These are phyloP conservation scores for Podospora appendiculata DNA, from an alignment of 495 filamentous ascomycete genomes.

Conservation along the genomic window DNA sequence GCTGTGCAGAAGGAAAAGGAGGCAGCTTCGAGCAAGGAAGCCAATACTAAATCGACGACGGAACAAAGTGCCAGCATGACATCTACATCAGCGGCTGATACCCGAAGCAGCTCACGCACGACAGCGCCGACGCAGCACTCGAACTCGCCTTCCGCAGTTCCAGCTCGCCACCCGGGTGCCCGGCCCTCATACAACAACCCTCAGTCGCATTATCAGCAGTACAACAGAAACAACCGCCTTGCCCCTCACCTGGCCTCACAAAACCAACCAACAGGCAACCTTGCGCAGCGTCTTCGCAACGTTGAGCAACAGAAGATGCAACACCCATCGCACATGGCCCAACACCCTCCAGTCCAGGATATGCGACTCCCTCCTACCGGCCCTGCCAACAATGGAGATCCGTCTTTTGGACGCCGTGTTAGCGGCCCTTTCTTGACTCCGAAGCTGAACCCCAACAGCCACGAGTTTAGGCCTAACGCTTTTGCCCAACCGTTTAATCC, in stretches of 20 bases:
- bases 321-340: slow-evolving; percentile 24
- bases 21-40: slow-evolving; percentile 21
- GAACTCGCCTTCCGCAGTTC: slow-evolving; percentile 21
- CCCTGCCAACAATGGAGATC: slow-evolving; percentile 40
- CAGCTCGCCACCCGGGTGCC: slow-evolving; percentile 24
- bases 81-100: slow-evolving; percentile 17
- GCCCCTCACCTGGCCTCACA: slow-evolving; percentile 28
- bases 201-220: slow-evolving; percentile 22
- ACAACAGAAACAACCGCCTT: slow-evolving; percentile 27
- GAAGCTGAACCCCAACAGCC: slow-evolving; percentile 74
- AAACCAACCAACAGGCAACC: slow-evolving; percentile 23
- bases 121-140: slow-evolving; percentile 21
- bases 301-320: slow-evolving; percentile 36
- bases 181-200: slow-evolving; percentile 19
- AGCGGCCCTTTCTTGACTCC: slow-evolving; percentile 25
- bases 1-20: slow-evolving; percentile 30
- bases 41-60: slow-evolving; percentile 23
- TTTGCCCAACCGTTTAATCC: slow-evolving; percentile 73
- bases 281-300: slow-evolving; percentile 37
- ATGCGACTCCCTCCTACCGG: slow-evolving; percentile 45
- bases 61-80: slow-evolving; percentile 15
- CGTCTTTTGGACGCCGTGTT: slow-evolving; percentile 38
- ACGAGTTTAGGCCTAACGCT: slow-evolving; percentile 78
- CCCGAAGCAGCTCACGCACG: slow-evolving; percentile 19
- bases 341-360: slow-evolving; percentile 30